phyloP scores from a whole-genome alignment of 164 flowering plant genomes.

The Houttuynia cordata region DNA sequence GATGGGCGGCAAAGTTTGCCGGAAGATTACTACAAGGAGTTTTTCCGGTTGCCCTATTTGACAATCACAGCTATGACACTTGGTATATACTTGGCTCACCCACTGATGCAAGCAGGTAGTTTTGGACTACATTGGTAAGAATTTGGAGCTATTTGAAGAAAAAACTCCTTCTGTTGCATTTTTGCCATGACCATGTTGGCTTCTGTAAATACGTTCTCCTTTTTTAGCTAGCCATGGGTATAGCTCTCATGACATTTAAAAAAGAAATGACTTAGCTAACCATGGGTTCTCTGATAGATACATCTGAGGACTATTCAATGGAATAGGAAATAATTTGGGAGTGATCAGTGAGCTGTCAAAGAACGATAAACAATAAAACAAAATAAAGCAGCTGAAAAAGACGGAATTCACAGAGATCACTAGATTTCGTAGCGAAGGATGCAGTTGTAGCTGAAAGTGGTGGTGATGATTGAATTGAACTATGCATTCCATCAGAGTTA shows the following conservation, averaged over 20 bases:
- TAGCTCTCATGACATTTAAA: background rate
- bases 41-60: slow-evolving; percentile 62
- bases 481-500: background rate
- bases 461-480: background rate
- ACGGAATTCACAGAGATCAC: background rate
- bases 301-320: background rate
- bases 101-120: slow-evolving; percentile 82
- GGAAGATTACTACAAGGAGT: slow-evolving; percentile 71
- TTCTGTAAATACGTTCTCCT: background rate
- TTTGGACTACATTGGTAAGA: slow-evolving; percentile 79
- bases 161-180: background rate
- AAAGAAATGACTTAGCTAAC: background rate
- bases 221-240: background rate
- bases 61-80: slow-evolving; percentile 59
- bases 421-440: background rate
- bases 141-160: background rate
- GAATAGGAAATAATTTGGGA: background rate
- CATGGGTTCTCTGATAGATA: no score
- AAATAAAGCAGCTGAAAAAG: background rate
- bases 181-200: background rate
- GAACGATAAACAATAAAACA: background rate
- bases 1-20: slow-evolving; percentile 91
- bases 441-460: background rate
- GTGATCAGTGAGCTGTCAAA: background rate
- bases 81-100: slow-evolving; percentile 78